These are phyloP conservation scores for Solanum hybrid DNA, from an alignment of 305 asterid species.

Conservation along the genomic window DNA sequence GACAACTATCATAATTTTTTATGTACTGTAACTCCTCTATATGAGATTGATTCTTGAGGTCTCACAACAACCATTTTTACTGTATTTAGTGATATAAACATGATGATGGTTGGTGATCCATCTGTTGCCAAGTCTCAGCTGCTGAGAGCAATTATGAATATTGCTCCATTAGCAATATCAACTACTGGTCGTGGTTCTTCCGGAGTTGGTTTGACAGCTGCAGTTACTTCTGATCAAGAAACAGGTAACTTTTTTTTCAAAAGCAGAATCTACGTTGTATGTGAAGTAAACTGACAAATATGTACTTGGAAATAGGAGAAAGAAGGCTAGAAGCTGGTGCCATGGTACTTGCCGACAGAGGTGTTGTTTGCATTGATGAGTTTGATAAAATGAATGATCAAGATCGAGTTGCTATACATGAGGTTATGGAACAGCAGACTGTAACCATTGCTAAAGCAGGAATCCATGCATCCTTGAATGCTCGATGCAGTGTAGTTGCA, in stretches of 20 bases:
- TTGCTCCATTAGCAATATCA: slow-evolving; percentile 96
- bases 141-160: slow-evolving; percentile 88
- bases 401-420: slow-evolving; percentile 98
- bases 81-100: slow-evolving; percentile 73
- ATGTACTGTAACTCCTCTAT: not conserved
- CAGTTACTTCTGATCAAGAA: slow-evolving; percentile 97
- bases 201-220: slow-evolving; percentile 99
- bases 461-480: slow-evolving; percentile 95
- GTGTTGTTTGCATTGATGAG: slow-evolving; percentile 94
- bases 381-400: slow-evolving; percentile 97
- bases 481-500: slow-evolving; percentile 97
- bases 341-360: slow-evolving; percentile 98
- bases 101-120: slow-evolving; percentile 99
- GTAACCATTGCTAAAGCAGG: slow-evolving; percentile 99
- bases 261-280: not conserved
- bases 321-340: slow-evolving; percentile 97
- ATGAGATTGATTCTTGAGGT: not conserved
- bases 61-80: slow-evolving; percentile 6
- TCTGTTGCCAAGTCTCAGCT: slow-evolving; percentile 98
- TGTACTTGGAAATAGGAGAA: slow-evolving; percentile 47
- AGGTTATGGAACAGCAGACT: slow-evolving; percentile 99
- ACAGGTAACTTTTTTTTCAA: slow-evolving; percentile 46
- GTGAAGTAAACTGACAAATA: not conserved
- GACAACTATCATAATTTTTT: not conserved
- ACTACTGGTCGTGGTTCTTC: slow-evolving; percentile 99